These are phyloP conservation scores for Mytilinidion resinicola DNA, from an alignment of 495 filamentous ascomycete genomes.

Conservation along the genomic window DNA sequence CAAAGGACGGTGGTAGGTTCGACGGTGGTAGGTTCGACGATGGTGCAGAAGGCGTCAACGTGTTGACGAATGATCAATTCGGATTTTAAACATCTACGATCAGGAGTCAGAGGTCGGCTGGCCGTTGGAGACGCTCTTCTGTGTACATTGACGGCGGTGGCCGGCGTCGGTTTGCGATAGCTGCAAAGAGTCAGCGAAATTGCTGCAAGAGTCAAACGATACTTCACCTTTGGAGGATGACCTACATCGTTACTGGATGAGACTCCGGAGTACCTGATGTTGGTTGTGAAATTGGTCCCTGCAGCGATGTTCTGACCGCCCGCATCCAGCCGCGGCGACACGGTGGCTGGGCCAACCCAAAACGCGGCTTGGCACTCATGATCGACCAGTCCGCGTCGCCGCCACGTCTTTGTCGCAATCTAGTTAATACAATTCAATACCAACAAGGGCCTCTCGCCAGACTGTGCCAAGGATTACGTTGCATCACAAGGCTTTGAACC, in stretches of 20 bases:
- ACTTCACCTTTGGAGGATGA: background rate
- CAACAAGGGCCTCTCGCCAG: no score
- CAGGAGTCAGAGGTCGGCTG: slow-evolving; percentile 3
- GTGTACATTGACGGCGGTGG: background rate
- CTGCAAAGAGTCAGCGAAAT: slow-evolving; percentile 2
- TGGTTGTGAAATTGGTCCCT: background rate
- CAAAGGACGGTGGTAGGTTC: slow-evolving; percentile 10
- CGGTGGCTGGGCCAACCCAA: background rate
- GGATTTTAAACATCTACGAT: background rate
- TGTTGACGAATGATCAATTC: slow-evolving; percentile 5
- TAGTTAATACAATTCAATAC: no score
- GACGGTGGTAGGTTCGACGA: slow-evolving; percentile 11
- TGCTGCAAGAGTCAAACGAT: slow-evolving; percentile 1
- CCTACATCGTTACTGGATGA: no score
- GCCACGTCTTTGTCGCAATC: no score
- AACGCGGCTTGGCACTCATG: no score
- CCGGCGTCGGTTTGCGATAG: slow-evolving; percentile 1
- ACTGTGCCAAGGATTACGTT: no score
- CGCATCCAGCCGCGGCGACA: slow-evolving; percentile 1
- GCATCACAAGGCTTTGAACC: no score
- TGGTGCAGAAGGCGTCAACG: slow-evolving; percentile 9
- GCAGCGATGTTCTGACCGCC: slow-evolving; percentile 1
- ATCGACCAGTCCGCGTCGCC: no score
- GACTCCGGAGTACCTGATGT: background rate
- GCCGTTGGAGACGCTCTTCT: slow-evolving; percentile 2